Evolutionary conservation across 2,329 filamentous ascomycete species (phyloP).

Genomic region (Colletotrichum somersetense): DNA sequence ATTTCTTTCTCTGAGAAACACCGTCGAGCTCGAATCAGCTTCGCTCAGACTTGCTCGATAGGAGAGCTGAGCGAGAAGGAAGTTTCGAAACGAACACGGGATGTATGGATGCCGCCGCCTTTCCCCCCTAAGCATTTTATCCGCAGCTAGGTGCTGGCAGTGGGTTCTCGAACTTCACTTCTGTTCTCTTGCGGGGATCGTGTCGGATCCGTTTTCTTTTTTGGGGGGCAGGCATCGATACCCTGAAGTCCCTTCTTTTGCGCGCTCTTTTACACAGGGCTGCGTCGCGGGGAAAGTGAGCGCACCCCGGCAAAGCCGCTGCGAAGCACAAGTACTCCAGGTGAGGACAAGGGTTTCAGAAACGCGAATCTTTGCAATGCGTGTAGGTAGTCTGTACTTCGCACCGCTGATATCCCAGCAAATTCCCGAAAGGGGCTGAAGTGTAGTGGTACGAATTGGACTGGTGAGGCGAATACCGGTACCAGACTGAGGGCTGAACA

Average conservation of each 20-base stretch:
- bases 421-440: conserved; percentile 19
- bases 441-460: conserved; percentile 1
- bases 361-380: conserved; percentile 26
- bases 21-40: no score
- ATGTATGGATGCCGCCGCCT: conserved; percentile 6
- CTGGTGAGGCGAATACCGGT: conserved; percentile 27
- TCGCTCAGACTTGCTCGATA: neutral
- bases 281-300: conserved; percentile 24
- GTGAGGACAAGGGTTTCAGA: conserved; percentile 32
- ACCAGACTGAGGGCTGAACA: conserved; percentile 20
- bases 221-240: conserved; percentile 22
- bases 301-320: conserved; percentile 15
- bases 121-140: neutral
- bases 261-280: conserved; percentile 34
- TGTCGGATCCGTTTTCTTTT: conserved; percentile 29
- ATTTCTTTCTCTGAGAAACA: neutral
- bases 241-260: conserved; percentile 38
- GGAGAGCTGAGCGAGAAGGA: neutral
- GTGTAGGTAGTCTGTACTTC: conserved; percentile 2
- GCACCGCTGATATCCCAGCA: conserved; percentile 13
- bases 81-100: conserved; percentile 24
- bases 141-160: conserved; percentile 7
- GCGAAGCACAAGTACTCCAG: neutral
- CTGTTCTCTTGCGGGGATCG: conserved; percentile 27
- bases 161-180: conserved; percentile 30